Conservation (phyloP, 106 monocot genomes). For the Gastrodia elata region DNA sequence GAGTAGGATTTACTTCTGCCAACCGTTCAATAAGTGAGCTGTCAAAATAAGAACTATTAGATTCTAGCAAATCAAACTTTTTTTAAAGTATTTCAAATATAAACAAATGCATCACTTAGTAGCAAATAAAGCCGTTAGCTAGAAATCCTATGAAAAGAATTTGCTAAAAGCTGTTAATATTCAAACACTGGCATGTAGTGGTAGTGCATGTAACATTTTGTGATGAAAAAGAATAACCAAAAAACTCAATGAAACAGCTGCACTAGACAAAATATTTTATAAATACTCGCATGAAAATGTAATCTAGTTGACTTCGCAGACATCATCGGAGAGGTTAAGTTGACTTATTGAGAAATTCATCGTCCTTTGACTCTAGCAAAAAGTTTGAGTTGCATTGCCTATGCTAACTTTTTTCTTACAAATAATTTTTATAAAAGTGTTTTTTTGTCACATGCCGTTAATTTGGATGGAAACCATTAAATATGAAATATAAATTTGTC, state of each 20-base stretch:
- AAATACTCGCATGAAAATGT: neutral
- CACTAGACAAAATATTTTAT: neutral
- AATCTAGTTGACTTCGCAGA: neutral
- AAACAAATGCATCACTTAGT: neutral
- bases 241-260: neutral
- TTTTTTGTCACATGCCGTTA: too few species aligned
- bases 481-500: too few species aligned
- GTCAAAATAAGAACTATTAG: constrained; percentile 4
- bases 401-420: neutral
- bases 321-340: too few species aligned
- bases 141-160: neutral
- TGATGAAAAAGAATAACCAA: neutral
- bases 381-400: neutral
- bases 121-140: neutral
- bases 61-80: neutral
- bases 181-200: neutral
- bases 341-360: too few species aligned
- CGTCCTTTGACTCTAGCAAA: too few species aligned
- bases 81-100: neutral
- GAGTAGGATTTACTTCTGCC: constrained; percentile 67
- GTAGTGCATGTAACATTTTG: neutral
- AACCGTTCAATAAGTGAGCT: constrained; percentile 72
- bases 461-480: too few species aligned
- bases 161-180: neutral
- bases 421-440: too few species aligned